Base-by-base conservation (phyloP, 192 early-diverging fungal genomes). In the Podila minutissima region DNA sequence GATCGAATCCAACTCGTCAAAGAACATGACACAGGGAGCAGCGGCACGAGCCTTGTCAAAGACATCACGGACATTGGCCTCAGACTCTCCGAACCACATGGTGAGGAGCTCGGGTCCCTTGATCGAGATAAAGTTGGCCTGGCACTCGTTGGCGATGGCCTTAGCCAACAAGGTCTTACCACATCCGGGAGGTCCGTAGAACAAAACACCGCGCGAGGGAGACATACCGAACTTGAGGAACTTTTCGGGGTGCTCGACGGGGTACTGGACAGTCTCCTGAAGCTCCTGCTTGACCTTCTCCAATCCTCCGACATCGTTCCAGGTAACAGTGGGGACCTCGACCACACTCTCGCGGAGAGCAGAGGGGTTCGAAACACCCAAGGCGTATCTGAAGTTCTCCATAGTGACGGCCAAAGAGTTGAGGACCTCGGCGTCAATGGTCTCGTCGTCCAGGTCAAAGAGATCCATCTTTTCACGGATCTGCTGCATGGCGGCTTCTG, bases 11-110 rank as follows among this genome's bases (percentile, higher is more conserved):
- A 99, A 85, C 88, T 99, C 98, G 71, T 99, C 98, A 90, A 99
- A 99, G 95, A 99, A 99, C 96, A 99, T 96, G 46, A 99, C 98
- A 85, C 98, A 99, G 41, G 98, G 98, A 19, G 97, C 94, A 31
- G 97, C 97, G 8, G 97, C 95, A 69, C 97, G 93, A 20, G 97
- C 98, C 90, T 98, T 97, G 88, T 98, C 97, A 88, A 99, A 99
- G 46, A 99, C 97, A 84, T 98, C 96, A 64, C 98, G 96, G 51
- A 98, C 98, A 72, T 98, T 98, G 69, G 97, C 96, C 83, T 99
- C 98, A 13, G 96, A 98, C 85, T 99, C 98, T 86, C 98, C 98
- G 77, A 99, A 98, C 96, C 96, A 99, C 98, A 98, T 99, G 67
- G 96, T 98, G 66, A 99, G 90, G 62, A 99, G 88, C 86, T 99